Conservation (phyloP, 331 rosid genomes). For the Telfairia occidentalis region DNA sequence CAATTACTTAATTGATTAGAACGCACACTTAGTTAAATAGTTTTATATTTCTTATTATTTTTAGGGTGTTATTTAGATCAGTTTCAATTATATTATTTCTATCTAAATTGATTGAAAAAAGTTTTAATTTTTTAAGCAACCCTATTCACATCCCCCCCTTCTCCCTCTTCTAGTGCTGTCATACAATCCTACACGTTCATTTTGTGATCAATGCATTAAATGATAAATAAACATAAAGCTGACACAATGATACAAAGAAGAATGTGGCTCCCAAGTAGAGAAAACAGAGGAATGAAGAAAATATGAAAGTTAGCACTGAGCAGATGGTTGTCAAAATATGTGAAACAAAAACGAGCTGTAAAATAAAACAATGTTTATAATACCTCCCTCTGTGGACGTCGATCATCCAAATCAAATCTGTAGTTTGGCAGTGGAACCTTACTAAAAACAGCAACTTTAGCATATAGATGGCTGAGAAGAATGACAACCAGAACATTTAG, state of each 20-base stretch:
- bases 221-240: background rate
- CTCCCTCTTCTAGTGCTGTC: no score
- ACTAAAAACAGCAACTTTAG: conserved; percentile 79
- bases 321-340: background rate
- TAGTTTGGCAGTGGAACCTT: conserved; percentile 88
- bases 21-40: no score
- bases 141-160: no score
- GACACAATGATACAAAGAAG: background rate
- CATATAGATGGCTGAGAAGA: conserved; percentile 69
- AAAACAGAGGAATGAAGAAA: background rate
- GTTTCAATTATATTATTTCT: no score
- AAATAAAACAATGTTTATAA: background rate
- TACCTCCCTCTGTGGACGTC: conserved; percentile 93
- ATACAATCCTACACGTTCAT: background rate
- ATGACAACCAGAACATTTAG: conserved; percentile 12
- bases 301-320: background rate
- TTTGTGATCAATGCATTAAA: background rate
- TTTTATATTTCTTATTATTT: no score
- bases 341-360: background rate
- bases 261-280: background rate
- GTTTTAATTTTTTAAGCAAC: no score
- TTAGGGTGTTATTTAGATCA: no score
- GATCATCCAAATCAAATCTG: conserved; percentile 87
- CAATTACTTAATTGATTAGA: no score
- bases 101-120: no score